A percentile compares a stretch with the other conserved stretches of the same genome.
Evolutionary conservation across 352 stramenopile genomes (phyloP).

Genomic region (Globisporangium uncinulatum): DNA sequence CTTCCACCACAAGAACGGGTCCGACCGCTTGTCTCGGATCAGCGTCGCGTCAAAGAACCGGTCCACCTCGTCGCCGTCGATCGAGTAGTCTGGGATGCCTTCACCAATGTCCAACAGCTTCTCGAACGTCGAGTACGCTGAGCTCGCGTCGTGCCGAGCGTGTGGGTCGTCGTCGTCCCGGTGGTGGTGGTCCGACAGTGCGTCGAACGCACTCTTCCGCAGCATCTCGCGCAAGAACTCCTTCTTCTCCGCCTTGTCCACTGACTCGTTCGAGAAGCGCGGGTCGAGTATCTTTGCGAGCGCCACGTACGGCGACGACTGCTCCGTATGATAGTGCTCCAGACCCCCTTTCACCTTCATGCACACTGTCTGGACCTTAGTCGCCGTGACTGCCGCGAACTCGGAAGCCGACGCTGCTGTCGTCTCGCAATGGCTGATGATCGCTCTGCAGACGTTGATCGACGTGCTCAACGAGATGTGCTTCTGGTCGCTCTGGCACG

Average conservation of each 20-base stretch:
- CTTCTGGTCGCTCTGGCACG: constrained; percentile 71
- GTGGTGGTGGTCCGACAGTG: constrained; percentile 42
- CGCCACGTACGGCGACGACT: constrained; percentile 64
- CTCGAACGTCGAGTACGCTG: constrained; percentile 76
- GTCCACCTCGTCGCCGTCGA: constrained; percentile 74
- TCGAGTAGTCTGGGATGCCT: constrained; percentile 69
- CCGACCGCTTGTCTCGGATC: constrained; percentile 73
- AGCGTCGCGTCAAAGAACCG: constrained; percentile 80
- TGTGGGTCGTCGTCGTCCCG: constrained; percentile 36
- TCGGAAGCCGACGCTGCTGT: constrained; percentile 55
- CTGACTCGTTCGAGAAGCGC: constrained; percentile 74
- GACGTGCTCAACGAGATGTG: constrained; percentile 79
- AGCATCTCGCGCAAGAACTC: constrained; percentile 73
- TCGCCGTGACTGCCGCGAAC: constrained; percentile 40
- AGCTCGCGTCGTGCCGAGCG: constrained; percentile 48
- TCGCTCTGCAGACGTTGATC: constrained; percentile 76
- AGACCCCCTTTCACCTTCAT: constrained; percentile 70
- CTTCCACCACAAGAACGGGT: constrained; percentile 81
- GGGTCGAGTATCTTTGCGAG: constrained; percentile 75
- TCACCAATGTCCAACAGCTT: constrained; percentile 79
- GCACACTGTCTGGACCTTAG: constrained; percentile 70
- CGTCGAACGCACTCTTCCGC: constrained; percentile 65
- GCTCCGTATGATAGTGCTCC: constrained; percentile 62
- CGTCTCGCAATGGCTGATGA: constrained; percentile 68
- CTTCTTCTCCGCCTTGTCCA: constrained; percentile 71